These are phyloP conservation scores for Suhomyces canberraensis DNA, from an alignment of 805 yeast species.

Conservation along the genomic window DNA sequence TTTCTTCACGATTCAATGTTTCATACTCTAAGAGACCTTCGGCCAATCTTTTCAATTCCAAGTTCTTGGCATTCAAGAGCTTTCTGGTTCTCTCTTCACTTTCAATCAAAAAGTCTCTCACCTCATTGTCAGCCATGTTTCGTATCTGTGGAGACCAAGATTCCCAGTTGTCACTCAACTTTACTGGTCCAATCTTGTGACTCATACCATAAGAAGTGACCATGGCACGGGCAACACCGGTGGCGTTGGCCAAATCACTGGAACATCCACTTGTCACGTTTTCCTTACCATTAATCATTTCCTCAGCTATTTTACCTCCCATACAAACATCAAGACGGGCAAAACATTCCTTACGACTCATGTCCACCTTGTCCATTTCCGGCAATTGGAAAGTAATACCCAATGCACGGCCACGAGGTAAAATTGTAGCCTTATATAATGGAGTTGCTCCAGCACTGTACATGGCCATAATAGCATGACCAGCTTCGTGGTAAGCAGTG, in stretches of 20 bases:
- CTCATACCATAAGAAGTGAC: conserved; percentile 97
- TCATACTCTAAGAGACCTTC: conserved; percentile 93
- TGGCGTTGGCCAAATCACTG: conserved; percentile 85
- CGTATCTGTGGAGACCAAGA: conserved; percentile 89
- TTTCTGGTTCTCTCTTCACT: conserved; percentile 79
- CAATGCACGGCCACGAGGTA: conserved; percentile 94
- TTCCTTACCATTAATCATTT: conserved; percentile 82
- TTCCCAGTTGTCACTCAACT: conserved; percentile 86
- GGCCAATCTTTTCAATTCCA: conserved; percentile 83
- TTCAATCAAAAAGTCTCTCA: conserved; percentile 65
- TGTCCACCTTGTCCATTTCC: conserved; percentile 96
- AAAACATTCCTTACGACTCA: conserved; percentile 82
- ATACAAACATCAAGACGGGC: conserved; percentile 95
- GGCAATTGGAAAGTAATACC: conserved; percentile 98
- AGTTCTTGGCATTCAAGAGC: conserved; percentile 55
- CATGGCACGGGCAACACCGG: conserved; percentile 93
- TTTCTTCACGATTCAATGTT: conserved; percentile 87
- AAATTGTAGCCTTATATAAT: conserved; percentile 91
- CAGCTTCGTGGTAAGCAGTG: conserved; percentile 98
- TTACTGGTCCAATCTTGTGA: conserved; percentile 87
- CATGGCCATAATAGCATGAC: conserved; percentile 98
- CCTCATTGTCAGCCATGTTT: conserved; percentile 91
- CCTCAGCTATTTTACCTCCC: conserved; percentile 99
- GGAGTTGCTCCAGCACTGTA: conserved; percentile 93
- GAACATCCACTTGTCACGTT: conserved; percentile 96